Base-by-base conservation (phyloP, 768 basidiomycete genomes). In the Peribolospora baueri region DNA sequence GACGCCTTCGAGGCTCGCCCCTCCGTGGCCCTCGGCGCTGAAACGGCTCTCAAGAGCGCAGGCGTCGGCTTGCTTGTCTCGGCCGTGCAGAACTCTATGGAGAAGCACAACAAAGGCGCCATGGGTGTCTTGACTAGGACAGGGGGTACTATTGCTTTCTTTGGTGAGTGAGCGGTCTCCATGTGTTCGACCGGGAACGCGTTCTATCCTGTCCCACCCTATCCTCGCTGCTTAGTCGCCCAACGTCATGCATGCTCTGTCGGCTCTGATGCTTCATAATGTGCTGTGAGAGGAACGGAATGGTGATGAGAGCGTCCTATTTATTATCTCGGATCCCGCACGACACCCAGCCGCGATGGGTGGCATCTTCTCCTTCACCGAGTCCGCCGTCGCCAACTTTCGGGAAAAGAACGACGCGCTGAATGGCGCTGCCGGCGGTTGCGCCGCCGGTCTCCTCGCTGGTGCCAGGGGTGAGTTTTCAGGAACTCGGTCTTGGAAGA, bases 371-470 rank as follows among this genome's bases (percentile, higher is more conserved):
- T 82, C 84, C 7, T 75, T 81, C 60, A 82, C 83, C 2, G 84
- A 91, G 66, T 72, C 83, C 5, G 69, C 73, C 39, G 77, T 84
- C 25, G 84, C 84, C 54, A 95, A 95, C 68, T 70, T 78, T 57
- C 76, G 87, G 54, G 73, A 77, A 67, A 78, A 71, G 60, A 74
- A 85, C 59, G 90, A 95, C 65, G 72, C 80, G 46, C 62, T 83
- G 58, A 93, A 87, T 62, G 81, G 82, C 51, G 81, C 80, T 49
- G 77, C 77, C 13, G 88, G 83, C 54, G 88, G 82, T 55, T 91
- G 87, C 70, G 87, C 87, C 50, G 87, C 87, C 52, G 88, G 88
- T 49, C 86, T 91, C 69, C 69, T 91, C 59, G 84, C 84, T 40
- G 88, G 88, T 51, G 58, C 58, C 46, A 54, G 58, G 10, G 75